Conservation (phyloP, 2,329 filamentous ascomycete genomes). For the Didymella lethalis region DNA sequence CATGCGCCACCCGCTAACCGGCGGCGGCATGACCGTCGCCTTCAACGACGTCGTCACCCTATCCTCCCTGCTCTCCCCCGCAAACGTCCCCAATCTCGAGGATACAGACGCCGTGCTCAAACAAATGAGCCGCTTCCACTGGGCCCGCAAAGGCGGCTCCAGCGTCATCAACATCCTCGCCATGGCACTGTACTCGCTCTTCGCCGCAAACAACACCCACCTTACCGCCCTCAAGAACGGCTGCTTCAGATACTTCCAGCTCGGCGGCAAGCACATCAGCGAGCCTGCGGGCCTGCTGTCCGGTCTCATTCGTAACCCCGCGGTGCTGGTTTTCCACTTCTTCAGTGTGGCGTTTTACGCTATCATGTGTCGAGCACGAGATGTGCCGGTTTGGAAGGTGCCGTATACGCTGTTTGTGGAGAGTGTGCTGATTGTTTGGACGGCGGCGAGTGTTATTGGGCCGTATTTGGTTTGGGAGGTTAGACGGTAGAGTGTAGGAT, state of each 20-base stretch:
- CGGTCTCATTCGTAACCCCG: slow-evolving; percentile 79
- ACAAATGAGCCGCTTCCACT: slow-evolving; percentile 82
- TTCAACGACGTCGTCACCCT: slow-evolving; percentile 90
- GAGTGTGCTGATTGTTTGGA: slow-evolving; percentile 76
- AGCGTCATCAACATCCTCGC: slow-evolving; percentile 98
- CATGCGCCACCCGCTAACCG: slow-evolving; percentile 98
- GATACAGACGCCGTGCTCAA: slow-evolving; percentile 70
- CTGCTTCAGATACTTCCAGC: slow-evolving; percentile 91
- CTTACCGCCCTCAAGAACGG: slow-evolving; percentile 83
- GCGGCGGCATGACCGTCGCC: slow-evolving; percentile 97
- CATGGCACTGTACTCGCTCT: slow-evolving; percentile 88
- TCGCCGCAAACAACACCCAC: slow-evolving; percentile 73
- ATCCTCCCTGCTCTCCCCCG: slow-evolving; percentile 74
- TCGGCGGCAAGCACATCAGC: slow-evolving; percentile 73
- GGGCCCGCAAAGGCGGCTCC: slow-evolving; percentile 81
- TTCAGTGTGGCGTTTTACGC: slow-evolving; percentile 90
- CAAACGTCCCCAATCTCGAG: slow-evolving; percentile 71
- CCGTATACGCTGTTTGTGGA: slow-evolving; percentile 67
- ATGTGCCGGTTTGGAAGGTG: slow-evolving; percentile 52
- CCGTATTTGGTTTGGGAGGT: slow-evolving; percentile 80
- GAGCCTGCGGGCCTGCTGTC: slow-evolving; percentile 83
- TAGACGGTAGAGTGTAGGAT: slow-evolving; percentile 35
- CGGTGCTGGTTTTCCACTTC: slow-evolving; percentile 88
- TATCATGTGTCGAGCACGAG: slow-evolving; percentile 73
- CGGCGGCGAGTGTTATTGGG: slow-evolving; percentile 81